phyloP scores from a whole-genome alignment of 2,329 filamentous ascomycete genomes.

The Phialophora verrucosa region DNA sequence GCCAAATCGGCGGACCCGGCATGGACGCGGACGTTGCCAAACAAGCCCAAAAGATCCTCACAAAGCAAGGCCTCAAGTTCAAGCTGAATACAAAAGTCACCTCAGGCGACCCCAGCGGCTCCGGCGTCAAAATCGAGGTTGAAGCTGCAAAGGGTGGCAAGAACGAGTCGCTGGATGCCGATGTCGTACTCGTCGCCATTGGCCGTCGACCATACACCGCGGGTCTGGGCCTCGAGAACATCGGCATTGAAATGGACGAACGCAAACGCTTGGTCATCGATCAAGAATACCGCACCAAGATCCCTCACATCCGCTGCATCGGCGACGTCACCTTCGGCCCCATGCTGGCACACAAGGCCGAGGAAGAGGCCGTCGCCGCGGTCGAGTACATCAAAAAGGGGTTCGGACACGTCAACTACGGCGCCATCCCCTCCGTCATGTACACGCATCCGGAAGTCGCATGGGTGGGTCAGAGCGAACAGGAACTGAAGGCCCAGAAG shows the following conservation, averaged over 20 bases:
- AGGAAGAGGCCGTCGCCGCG: conserved; percentile 94
- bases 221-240: conserved; percentile 90
- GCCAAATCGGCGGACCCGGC: conserved; percentile 94
- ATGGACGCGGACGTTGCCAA: conserved; percentile 97
- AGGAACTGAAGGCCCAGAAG: conserved; percentile 87
- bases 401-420: conserved; percentile 98
- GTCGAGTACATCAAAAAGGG: conserved; percentile 98
- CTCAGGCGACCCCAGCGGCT: conserved; percentile 78
- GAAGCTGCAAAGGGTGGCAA: conserved; percentile 97
- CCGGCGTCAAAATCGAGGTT: conserved; percentile 79
- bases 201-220: conserved; percentile 93
- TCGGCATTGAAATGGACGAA: conserved; percentile 89
- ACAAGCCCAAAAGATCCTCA: conserved; percentile 85
- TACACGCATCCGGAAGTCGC: conserved; percentile 98
- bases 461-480: conserved; percentile 97
- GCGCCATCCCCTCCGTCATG: conserved; percentile 97
- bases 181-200: conserved; percentile 95
- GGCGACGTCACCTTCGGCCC: conserved; percentile 96
- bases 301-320: conserved; percentile 94
- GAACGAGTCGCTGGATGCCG: conserved; percentile 86
- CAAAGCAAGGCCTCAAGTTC: conserved; percentile 98
- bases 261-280: conserved; percentile 95
- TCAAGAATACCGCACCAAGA: conserved; percentile 97
- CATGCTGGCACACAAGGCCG: conserved; percentile 99
- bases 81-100: conserved; percentile 96